Evolutionary conservation across 345 rosid species (phyloP), one percentile per base, ranked within the genome.

Genomic region (Citrus sp.): DNA sequence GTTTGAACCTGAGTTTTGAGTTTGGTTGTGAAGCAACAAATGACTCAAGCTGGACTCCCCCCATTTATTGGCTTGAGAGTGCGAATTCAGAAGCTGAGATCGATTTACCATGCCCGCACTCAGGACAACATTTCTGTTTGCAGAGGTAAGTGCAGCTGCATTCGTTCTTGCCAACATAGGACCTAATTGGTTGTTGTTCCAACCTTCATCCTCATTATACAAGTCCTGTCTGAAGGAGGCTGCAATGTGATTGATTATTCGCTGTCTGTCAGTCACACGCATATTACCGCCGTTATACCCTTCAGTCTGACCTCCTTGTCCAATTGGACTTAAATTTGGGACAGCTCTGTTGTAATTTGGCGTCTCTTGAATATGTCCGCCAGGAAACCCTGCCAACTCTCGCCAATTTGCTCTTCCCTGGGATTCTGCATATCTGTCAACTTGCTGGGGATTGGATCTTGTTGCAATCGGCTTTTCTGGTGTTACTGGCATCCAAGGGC

Each of bases 401-500:
- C 72, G 89, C 84, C 84, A 82, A 25, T 80, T 79, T 25, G 40
- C 79, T 61, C 84, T 49, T 42, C 74, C 79, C 51, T 62, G 54
- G 40, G 69, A 86, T 60, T 32, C 76, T 14, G 76, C 85, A 58
- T 80, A 77, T 35, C 81, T 62, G 8, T 74, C 80, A 68, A 75
- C 79, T 5, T 49, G 75, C 14, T 73, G 63, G 9, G 54, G 61
- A 81, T 76, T 78, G 5, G 87, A 80, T 86, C 81, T 75, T 25
- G 73, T 56, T 34, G 73, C 78, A 54, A 82, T 25, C 2, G 82
- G 86, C 68, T 88, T 88, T 42, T 68, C 81, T 5, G 91, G 89
- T 16, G 93, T 87, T 21, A 67, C 4, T 1, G 91, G 93, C 42
- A 84, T 68, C 90, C 89, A 91, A 67, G 86, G 67, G 82, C 78